A percentile compares a stretch with the other conserved stretches of the same genome.
These are phyloP conservation scores for Mrakiaceae sp. DNA, from an alignment of 1,284 basidiomycete genomes.

Conservation along the genomic window DNA sequence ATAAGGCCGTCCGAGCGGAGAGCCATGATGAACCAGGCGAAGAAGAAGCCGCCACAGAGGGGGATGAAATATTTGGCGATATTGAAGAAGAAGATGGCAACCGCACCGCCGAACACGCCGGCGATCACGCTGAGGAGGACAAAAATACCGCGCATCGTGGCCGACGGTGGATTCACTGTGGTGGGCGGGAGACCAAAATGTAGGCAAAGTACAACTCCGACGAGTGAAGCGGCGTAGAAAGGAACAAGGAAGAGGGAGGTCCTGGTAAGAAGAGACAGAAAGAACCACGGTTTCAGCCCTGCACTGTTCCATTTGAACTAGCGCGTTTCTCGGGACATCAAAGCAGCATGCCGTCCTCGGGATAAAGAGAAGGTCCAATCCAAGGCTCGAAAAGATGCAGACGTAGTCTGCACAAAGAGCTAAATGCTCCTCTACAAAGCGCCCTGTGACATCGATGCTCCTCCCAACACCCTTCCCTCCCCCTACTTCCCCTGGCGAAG, in stretches of 20 bases:
- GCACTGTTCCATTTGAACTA: too few relatives aligned
- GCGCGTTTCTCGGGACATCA: too few relatives aligned
- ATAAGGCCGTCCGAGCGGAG: constrained; percentile 74
- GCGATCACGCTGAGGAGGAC: constrained; percentile 69
- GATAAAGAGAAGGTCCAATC: constrained; percentile 13
- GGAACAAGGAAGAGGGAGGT: constrained; percentile 87
- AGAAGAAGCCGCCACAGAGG: constrained; percentile 75
- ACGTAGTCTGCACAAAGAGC: too few relatives aligned
- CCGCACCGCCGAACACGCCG: constrained; percentile 66
- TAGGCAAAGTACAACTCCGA: constrained; percentile 77
- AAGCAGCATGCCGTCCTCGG: too few relatives aligned
- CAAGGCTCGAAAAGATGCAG: not conserved
- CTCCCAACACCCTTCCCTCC: too few relatives aligned
- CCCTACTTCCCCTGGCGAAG: too few relatives aligned
- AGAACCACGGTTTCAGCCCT: not conserved
- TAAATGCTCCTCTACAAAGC: too few relatives aligned
- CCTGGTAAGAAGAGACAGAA: constrained; percentile 38
- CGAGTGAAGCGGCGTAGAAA: constrained; percentile 74
- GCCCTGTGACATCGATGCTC: too few relatives aligned
- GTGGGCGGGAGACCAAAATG: constrained; percentile 68
- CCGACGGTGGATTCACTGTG: constrained; percentile 65
- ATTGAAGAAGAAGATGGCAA: constrained; percentile 68
- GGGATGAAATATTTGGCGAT: constrained; percentile 73
- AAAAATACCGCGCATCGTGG: constrained; percentile 74
- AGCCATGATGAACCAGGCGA: constrained; percentile 78